Evolutionary conservation across 2,329 filamentous ascomycete genomes (phyloP), one percentile per base, ranked within the genome.

Genomic region (Fusarium chaquense): DNA sequence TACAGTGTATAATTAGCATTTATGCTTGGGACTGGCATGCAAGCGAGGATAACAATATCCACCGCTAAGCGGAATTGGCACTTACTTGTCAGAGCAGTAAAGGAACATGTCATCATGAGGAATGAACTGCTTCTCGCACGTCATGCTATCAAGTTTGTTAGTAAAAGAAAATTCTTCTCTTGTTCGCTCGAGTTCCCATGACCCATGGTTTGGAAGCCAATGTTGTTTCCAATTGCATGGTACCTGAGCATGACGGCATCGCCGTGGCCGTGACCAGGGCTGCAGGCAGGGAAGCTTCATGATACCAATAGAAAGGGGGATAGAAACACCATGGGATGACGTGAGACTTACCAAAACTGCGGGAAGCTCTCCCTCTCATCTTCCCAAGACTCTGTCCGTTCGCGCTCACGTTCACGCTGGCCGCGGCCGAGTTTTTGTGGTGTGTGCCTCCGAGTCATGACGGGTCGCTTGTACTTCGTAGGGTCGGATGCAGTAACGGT

Each of bases 51-150:
- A 55, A 47, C 30, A 55, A 51, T 44, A 56, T 70, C 72, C 65
- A 71, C 72, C 44, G 51, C 51, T 50, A 45, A 52, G 24, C 33
- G 49, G 56, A 46, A 61, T 60, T 69, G 62, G 36, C 62, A 83
- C 87, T 80, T 83, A 89, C 87, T 82, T 79, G 75, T 90, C 87
- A 38, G 88, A 90, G 78, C 88, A 90, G 80, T 90, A 90, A 44
- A 90, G 78, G 65, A 83, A 82, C 66, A 82, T 85, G 71, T 87
- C 87, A 74, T 87, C 85, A 41, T 84, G 81, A 51, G 87, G 84
- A 26, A 88, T 78, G 76, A 90, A 90, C 78, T 90, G 87, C 79
- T 90, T 90, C 77, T 90, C 88, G 77, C 88, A 90, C 12, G 84
- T 86, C 88, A 90, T 90, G 78, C 88, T 90, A 73, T 22, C 32